Evolutionary conservation across 106 monocot species (phyloP), one percentile per base, ranked within the genome.

Genomic region (Ottelia alismoides): DNA sequence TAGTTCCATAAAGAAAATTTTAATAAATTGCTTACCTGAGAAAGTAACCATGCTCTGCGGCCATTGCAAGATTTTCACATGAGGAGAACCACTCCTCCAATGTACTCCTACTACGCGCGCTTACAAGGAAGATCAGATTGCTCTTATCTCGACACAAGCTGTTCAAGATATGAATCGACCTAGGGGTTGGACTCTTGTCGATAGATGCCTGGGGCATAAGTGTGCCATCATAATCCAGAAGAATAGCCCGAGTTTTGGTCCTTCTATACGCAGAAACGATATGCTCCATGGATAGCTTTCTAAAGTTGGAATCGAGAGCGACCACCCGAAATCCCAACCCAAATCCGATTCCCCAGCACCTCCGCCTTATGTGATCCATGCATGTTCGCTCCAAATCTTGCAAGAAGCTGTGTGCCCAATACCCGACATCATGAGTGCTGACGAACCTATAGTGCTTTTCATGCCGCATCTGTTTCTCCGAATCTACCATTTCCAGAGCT

Each of bases 1-100:
- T 6, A 6, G 12, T 6, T 35, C 35, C 35, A 35, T 35, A 35
- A 12, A 3, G 5, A 12, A 35, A 6, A 35, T 5, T 35, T 35
- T 35, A 35, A 35, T 5, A 35, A 35, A 12, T 6, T 21, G 24
- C 11, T 22, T 29, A 56, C 56, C 56, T 56, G 2, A 32, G 2
- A 17, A 56, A 56, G 31, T 20, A 35, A 30, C 56, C 56, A 22
- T 56, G 56, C 19, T 56, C 56, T 22, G 56, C 56, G 3, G 56
- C 56, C 2, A 56, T 31, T 7, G 31, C 56, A n/a, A 56, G 32
- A 22, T 28, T 17, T 2, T 56, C 56, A 17, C 25, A 19, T n/a
- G 56, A 0, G 31, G 30, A 30, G 22, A 56, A 32, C 56, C 56
- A 56, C 5, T 56, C 31, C 10, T 32, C 16, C 16, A 56, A 32